phyloP scores from a whole-genome alignment of 2,329 filamentous ascomycete genomes.

The Pseudocercospora musae region DNA sequence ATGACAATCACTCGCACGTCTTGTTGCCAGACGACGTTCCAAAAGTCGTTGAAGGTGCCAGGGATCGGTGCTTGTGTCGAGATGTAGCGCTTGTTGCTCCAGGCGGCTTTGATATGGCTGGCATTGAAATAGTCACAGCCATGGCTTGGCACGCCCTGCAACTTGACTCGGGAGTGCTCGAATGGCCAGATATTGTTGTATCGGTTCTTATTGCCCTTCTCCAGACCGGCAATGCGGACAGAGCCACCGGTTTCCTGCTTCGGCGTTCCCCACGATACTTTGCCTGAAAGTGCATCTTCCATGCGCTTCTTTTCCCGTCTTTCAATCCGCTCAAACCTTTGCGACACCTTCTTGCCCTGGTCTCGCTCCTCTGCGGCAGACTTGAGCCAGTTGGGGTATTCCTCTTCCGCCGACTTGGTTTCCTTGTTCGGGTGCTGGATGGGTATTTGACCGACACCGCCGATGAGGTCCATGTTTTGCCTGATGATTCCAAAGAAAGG shows the following conservation, averaged over 20 bases:
- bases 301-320: constrained; percentile 85
- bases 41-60: constrained; percentile 92
- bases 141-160: constrained; percentile 64
- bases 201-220: constrained; percentile 91
- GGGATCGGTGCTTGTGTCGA: constrained; percentile 92
- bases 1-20: constrained; percentile 94
- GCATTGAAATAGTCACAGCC: constrained; percentile 95
- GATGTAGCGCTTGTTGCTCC: constrained; percentile 90
- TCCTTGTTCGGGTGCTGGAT: constrained; percentile 57
- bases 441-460: constrained; percentile 79
- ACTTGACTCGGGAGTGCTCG: constrained; percentile 82
- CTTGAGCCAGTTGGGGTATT: constrained; percentile 74
- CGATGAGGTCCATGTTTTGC: constrained; percentile 92
- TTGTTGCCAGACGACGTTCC: constrained; percentile 96
- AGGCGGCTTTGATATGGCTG: constrained; percentile 74
- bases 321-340: constrained; percentile 82
- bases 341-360: constrained; percentile 74
- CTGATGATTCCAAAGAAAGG: constrained; percentile 96
- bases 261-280: constrained; percentile 53
- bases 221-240: constrained; percentile 83
- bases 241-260: constrained; percentile 23
- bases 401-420: constrained; percentile 45
- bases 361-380: constrained; percentile 64
- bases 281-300: constrained; percentile 69
- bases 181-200: constrained; percentile 98